Evolutionary conservation across 2,329 filamentous ascomycete species (phyloP).

Genomic region (Aspergillus sojae): DNA sequence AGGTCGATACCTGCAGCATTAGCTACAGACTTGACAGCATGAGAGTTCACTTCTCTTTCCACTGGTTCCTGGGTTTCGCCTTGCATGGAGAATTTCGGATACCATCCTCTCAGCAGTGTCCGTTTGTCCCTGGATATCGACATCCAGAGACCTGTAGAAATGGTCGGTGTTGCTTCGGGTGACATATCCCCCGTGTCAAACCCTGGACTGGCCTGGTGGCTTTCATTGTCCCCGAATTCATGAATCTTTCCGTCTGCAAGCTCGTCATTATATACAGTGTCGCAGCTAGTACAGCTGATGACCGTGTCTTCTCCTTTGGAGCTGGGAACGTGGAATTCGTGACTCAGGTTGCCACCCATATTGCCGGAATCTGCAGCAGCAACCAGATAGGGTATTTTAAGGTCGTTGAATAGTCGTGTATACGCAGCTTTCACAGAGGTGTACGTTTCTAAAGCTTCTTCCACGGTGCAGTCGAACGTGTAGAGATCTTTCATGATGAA

Average conservation of each 20-base stretch:
- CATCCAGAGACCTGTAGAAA: constrained; percentile 45
- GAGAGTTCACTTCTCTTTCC: constrained; percentile 54
- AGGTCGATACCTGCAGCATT: constrained; percentile 62
- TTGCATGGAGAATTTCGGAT: constrained; percentile 52
- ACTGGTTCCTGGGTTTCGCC: constrained; percentile 33
- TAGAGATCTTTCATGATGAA: constrained; percentile 99
- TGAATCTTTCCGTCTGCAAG: constrained; percentile 59
- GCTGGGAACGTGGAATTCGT: constrained; percentile 89
- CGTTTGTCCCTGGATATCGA: constrained; percentile 59
- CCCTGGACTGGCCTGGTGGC: constrained; percentile 17
- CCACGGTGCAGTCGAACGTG: constrained; percentile 76
- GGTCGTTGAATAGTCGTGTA: constrained; percentile 73
- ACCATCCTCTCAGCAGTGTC: constrained; percentile 71
- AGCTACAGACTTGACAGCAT: constrained; percentile 63
- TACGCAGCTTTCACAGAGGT: constrained; percentile 74
- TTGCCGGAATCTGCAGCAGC: constrained; percentile 92
- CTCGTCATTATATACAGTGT: constrained; percentile 84
- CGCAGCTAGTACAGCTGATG: constrained; percentile 72
- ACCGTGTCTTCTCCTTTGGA: constrained; percentile 82
- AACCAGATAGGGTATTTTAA: constrained; percentile 80
- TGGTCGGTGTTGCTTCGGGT: constrained; percentile 28
- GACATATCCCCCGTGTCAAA: constrained; percentile 27
- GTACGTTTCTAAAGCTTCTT: constrained; percentile 80
- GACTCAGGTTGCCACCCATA: constrained; percentile 90
- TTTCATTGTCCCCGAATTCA: constrained; percentile 11